These are phyloP conservation scores for Neospermospora avenae DNA, from an alignment of 2,329 filamentous ascomycete genomes.

Conservation along the genomic window DNA sequence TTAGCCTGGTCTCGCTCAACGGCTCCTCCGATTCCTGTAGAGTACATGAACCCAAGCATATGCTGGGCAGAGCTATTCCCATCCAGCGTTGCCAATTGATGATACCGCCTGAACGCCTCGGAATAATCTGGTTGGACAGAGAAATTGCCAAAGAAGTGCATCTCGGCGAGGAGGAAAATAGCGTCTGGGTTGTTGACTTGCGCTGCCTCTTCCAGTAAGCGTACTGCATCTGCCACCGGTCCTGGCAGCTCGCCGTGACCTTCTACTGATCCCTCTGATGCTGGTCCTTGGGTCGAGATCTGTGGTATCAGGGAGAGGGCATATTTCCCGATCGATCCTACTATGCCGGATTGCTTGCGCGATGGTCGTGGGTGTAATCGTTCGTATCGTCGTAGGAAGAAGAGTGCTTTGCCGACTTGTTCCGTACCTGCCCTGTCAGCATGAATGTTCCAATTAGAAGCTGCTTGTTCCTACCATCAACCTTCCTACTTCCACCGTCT, in stretches of 20 bases:
- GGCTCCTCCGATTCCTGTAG: conserved; percentile 80
- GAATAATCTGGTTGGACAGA: conserved; percentile 79
- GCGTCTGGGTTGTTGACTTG: conserved; percentile 67
- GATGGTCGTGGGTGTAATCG: conserved; percentile 31
- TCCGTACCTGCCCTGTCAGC: conserved; percentile 32
- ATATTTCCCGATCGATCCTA: conserved; percentile 57
- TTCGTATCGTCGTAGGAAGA: conserved; percentile 34
- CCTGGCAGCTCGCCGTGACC: conserved; percentile 42
- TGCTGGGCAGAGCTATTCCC: conserved; percentile 93
- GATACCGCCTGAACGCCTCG: conserved; percentile 77
- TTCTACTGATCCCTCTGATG: conserved; percentile 26
- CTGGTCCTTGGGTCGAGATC: conserved; percentile 62
- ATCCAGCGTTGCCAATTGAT: conserved; percentile 67
- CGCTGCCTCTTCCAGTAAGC: conserved; percentile 56
- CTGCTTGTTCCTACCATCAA: conserved; percentile 25
- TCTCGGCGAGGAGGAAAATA: conserved; percentile 82
- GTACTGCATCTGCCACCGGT: conserved; percentile 54
- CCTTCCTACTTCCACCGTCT: conserved; percentile 21
- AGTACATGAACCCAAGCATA: conserved; percentile 95
- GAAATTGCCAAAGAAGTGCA: conserved; percentile 97
- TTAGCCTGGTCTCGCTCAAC: conserved; percentile 86
- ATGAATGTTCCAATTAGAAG: neutral
- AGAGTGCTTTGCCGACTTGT: conserved; percentile 37
- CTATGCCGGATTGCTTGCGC: conserved; percentile 52
- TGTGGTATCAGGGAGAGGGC: conserved; percentile 59